Percentiles rank a stretch among this genome's conserved stretches.
Evolutionary conservation across 192 early-diverging fungal species (phyloP).

Genomic region (Rhizophagus prolifer): DNA sequence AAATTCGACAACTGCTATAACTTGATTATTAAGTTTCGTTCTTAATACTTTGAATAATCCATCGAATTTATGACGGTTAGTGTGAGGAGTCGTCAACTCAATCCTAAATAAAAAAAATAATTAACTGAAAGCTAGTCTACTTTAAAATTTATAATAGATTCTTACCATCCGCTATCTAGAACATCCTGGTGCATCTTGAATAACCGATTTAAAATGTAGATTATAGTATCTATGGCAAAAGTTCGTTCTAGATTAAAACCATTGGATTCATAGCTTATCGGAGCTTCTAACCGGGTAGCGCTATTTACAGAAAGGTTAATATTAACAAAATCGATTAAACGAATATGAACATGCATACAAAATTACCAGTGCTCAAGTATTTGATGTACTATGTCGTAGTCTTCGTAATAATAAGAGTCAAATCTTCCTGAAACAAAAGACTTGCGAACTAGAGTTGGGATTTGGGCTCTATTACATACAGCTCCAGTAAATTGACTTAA

Average conservation of each 20-base stretch:
- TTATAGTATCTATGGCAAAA: slow-evolving; percentile 19
- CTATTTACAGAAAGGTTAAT: slow-evolving; percentile 28
- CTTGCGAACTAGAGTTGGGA: slow-evolving; percentile 26
- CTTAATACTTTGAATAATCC: slow-evolving; percentile 14
- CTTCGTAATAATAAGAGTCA: slow-evolving; percentile 20
- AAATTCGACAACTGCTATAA: slow-evolving; percentile 15
- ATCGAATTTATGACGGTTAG: slow-evolving; percentile 10
- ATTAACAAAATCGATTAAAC: slow-evolving; percentile 7
- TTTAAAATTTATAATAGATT: slow-evolving; percentile 22
- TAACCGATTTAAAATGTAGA: slow-evolving; percentile 28
- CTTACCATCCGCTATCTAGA: slow-evolving; percentile 22
- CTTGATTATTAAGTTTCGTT: slow-evolving; percentile 13
- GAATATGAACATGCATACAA: slow-evolving; percentile 21
- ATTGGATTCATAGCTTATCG: slow-evolving; percentile 6
- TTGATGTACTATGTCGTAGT: slow-evolving; percentile 14
- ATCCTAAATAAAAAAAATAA: slow-evolving; percentile 17
- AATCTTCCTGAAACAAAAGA: slow-evolving; percentile 23
- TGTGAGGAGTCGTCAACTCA: slow-evolving; percentile 16
- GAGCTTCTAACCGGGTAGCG: slow-evolving; percentile 25
- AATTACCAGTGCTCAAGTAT: slow-evolving; percentile 22
- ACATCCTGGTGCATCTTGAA: slow-evolving; percentile 19
- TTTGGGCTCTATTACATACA: neutral
- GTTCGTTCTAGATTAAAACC: slow-evolving; percentile 9
- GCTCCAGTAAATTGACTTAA: slow-evolving; percentile 19
- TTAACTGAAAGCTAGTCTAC: neutral